Evolutionary conservation across 257 asterid species (phyloP), one percentile per base, ranked within the genome.

Genomic region (Coffea canephora): DNA sequence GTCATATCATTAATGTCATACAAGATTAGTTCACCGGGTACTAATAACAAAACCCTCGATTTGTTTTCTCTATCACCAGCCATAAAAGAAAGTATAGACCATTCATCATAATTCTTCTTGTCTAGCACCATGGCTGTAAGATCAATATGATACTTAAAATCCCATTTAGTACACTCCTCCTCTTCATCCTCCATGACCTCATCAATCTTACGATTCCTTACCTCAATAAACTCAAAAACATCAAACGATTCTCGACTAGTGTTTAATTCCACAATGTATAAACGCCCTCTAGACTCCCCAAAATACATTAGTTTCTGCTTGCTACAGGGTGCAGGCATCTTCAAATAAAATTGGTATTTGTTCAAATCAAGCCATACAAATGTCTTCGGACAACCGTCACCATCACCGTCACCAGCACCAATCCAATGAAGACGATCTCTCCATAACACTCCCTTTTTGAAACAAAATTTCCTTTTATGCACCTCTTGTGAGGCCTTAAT

Each of bases 391-490:
- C 43, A 39, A 4, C 43, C 3, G 5, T 39, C 43, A 39, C 5
- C 43, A 39, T 39, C 43, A 39, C 43, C 43, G 5, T 39, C 43
- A 39, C 50, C 15, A 52, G 43, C 46, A 69, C 54, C 62, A 54
- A 77, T 41, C 85, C 82, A 77, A 66, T 82, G 72, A 75, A 82
- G 76, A 34, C 50, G 41, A 2, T 71, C 82, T 25, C 72, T 77
- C 72, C 69, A 59, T 18, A 73, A 78, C 27, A 82, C 79, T 15
- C 79, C 82, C 25, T 66, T 49, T 21, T 39, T 43, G 50, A 66
- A 65, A 77, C 8, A 43, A 54, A 34, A 66, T 52, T 39, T 70
- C 49, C 8, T 12, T 7, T 27, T 39, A 39, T 39, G 43, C 43
- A 73, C 3, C 15, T 48, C 52, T 16, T 62, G n/a, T 12, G 9